Evolutionary conservation across 768 basidiomycete species (phyloP), one percentile per base, ranked within the genome.

Genomic region (Leccinum subgranulosum): DNA sequence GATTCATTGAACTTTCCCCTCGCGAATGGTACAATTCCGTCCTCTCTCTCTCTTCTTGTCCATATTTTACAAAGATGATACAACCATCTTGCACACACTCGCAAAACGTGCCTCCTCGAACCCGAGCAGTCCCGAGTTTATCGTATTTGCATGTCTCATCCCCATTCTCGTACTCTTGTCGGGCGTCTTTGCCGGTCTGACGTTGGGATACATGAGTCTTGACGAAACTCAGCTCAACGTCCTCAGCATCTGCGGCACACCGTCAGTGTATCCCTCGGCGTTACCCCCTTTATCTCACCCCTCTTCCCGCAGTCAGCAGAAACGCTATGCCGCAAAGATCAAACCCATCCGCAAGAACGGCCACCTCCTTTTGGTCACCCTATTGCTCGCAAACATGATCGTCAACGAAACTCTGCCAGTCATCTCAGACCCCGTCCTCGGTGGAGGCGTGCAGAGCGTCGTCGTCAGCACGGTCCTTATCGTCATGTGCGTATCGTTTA

Each of bases 141-240:
- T 79, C 64, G 67, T 75, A 56, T 77, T 76, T 58, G 77, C 76
- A 8, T 71, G 74, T 66, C 86, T 94, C 74, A 93, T 94, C 46
- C 93, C 93, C 53, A 68, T 93, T 33, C 86, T 94, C 65, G 93
- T 94, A 53, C 69, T 92, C 49, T 67, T 88, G 61, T 93, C 89
- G 57, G 92, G 92, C 69, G 65, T 93, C 57, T 94, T 94, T 82
- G 92, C 92, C 80, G 90, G 94, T 73, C 78, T 94, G 63, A 95
- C 94, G 57, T 77, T 95, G 48, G 93, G 93, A 33, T 94, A 92
- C 72, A 94, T 95, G 89, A 90, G 87, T 64, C 80, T 95, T 70
- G 93, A 96, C 73, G 90, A 90, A 72, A 94, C 93, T 41, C 92
- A 94, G 78, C 82, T 96, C 45, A 87, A 88, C 67, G 94, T 96